Conservation (phyloP, 2,329 filamentous ascomycete genomes). For the Paraphoma chrysanthemicola region DNA sequence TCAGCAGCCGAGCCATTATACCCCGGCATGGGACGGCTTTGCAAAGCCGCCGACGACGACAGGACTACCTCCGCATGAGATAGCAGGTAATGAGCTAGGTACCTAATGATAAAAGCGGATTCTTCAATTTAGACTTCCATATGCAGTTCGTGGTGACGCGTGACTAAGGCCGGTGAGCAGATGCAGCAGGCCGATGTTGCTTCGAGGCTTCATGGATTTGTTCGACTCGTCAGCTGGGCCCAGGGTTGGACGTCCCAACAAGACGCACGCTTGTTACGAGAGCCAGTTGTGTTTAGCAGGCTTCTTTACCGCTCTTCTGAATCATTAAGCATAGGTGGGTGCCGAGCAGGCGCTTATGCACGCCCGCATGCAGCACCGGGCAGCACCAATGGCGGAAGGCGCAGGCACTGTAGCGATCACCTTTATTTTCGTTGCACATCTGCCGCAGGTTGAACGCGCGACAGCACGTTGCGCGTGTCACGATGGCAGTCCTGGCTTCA, state of each 20-base stretch:
- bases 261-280: slow-evolving; percentile 36
- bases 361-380: slow-evolving; percentile 31
- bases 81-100: slow-evolving; percentile 42
- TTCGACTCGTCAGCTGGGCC: slow-evolving; percentile 23
- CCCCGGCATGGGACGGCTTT: slow-evolving; percentile 32
- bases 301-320: slow-evolving; percentile 49
- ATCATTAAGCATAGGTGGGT: slow-evolving; percentile 35
- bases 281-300: slow-evolving; percentile 32
- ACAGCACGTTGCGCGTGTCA: slow-evolving; percentile 26
- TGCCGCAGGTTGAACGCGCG: slow-evolving; percentile 16
- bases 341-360: slow-evolving; percentile 47
- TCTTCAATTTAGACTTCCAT: slow-evolving; percentile 14
- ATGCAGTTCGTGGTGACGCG: slow-evolving; percentile 9
- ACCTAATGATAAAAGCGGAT: slow-evolving; percentile 46
- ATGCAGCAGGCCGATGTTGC: slow-evolving; percentile 13
- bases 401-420: slow-evolving; percentile 19
- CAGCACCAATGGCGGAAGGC: slow-evolving; percentile 37
- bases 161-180: slow-evolving; percentile 20
- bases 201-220: slow-evolving; percentile 14
- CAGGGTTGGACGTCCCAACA: slow-evolving; percentile 36
- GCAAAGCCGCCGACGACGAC: slow-evolving; percentile 32
- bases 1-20: slow-evolving; percentile 42
- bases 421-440: slow-evolving; percentile 22
- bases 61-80: slow-evolving; percentile 35
- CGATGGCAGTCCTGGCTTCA: slow-evolving; percentile 21